Evolutionary conservation across 192 early-diverging fungal genomes (phyloP).

Genomic region (Coemansia sp.): DNA sequence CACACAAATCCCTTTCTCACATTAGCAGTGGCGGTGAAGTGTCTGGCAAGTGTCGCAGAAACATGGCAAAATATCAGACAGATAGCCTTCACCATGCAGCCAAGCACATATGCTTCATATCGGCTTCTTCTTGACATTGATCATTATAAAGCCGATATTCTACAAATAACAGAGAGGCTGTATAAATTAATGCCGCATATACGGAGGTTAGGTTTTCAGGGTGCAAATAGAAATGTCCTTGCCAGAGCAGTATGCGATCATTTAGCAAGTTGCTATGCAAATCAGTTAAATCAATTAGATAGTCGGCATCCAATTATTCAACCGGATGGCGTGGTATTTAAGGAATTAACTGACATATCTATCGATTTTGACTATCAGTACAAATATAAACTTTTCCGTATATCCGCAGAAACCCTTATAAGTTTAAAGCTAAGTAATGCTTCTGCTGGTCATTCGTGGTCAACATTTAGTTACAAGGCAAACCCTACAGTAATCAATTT

Average conservation of each 20-base stretch:
- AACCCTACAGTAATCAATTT: background rate
- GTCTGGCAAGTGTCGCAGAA: background rate
- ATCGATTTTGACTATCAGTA: background rate
- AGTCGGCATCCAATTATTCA: background rate
- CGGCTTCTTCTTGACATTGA: background rate
- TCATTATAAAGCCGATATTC: background rate
- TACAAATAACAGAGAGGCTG: background rate
- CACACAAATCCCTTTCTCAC: background rate
- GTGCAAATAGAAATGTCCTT: background rate
- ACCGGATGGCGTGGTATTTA: background rate
- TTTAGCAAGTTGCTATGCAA: background rate
- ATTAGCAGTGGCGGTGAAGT: background rate
- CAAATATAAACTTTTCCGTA: background rate
- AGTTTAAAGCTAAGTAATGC: background rate
- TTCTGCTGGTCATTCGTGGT: background rate
- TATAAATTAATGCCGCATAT: background rate
- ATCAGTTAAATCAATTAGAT: background rate
- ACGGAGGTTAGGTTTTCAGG: background rate
- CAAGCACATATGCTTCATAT: background rate
- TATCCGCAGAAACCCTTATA: background rate
- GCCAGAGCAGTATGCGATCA: background rate
- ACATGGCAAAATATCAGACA: background rate
- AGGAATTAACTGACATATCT: background rate
- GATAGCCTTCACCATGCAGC: background rate
- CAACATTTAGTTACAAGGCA: background rate